These are phyloP conservation scores for Thermochaetoides thermophila DNA, from an alignment of 495 filamentous ascomycete species.

Conservation along the genomic window DNA sequence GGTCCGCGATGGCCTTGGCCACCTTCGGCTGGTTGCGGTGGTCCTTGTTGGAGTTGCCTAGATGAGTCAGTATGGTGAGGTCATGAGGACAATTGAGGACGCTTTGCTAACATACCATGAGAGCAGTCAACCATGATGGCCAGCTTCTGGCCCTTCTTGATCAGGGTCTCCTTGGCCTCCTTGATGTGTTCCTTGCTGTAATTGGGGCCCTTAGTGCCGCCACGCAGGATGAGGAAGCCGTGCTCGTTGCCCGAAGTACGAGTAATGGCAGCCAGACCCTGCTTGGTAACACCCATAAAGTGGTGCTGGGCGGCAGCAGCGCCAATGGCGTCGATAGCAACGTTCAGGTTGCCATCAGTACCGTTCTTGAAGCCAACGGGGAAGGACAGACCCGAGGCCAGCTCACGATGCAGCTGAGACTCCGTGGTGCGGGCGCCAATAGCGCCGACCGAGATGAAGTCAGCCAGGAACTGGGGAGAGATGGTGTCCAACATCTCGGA, in stretches of 20 bases:
- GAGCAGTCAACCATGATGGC: constrained; percentile 98
- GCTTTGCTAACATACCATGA: constrained; percentile 43
- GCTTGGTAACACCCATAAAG: constrained; percentile 99
- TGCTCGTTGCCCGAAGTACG: constrained; percentile 87
- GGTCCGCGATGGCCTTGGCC: constrained; percentile 64
- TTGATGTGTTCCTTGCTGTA: constrained; percentile 75
- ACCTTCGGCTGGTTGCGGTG: constrained; percentile 88
- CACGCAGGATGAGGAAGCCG: constrained; percentile 89
- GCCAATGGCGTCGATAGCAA: constrained; percentile 95
- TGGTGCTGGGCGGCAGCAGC: constrained; percentile 82
- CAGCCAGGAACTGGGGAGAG: constrained; percentile 86
- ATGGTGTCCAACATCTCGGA: constrained; percentile 98
- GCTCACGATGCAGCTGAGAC: constrained; percentile 85
- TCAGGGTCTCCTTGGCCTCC: constrained; percentile 60
- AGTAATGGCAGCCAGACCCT: constrained; percentile 89
- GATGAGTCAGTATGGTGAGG: constrained; percentile 3
- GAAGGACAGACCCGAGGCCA: constrained; percentile 94
- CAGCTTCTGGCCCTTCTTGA: constrained; percentile 72
- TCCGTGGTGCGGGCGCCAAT: constrained; percentile 97
- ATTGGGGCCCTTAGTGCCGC: constrained; percentile 87
- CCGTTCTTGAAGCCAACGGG: constrained; percentile 99
- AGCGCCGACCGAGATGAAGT: constrained; percentile 87
- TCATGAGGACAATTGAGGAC: too few species aligned
- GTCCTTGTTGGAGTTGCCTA: constrained; percentile 61
- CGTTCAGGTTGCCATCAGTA: constrained; percentile 82